A percentile compares a stretch with the other conserved stretches of the same genome.
These are phyloP conservation scores for Ophiocordyceps unilateralis DNA, from an alignment of 2,329 filamentous ascomycete genomes.

Conservation along the genomic window DNA sequence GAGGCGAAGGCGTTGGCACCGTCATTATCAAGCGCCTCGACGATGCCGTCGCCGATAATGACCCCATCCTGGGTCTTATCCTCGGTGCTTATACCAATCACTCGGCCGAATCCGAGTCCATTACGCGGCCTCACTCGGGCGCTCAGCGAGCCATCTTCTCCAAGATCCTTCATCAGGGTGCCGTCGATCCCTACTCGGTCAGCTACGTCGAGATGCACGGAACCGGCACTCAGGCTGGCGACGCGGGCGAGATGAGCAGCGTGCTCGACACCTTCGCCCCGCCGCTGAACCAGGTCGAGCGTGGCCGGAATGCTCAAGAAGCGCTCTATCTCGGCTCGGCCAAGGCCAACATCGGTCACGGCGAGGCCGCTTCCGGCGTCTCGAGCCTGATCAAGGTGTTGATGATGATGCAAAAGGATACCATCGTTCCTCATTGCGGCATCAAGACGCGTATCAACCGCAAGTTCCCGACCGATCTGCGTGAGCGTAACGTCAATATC, in stretches of 20 bases:
- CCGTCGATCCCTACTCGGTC: conserved; percentile 59
- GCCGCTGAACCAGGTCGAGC: conserved; percentile 34
- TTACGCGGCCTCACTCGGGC: conserved; percentile 66
- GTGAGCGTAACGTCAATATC: conserved; percentile 40
- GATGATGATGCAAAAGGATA: conserved; percentile 34
- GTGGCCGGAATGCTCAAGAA: conserved; percentile 19
- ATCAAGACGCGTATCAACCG: conserved; percentile 49
- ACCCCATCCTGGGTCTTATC: conserved; percentile 62
- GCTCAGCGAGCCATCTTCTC: conserved; percentile 51
- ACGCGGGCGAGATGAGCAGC: conserved; percentile 67
- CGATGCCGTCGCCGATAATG: conserved; percentile 60
- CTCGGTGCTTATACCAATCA: conserved; percentile 45
- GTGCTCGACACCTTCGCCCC: conserved; percentile 44
- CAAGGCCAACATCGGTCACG: conserved; percentile 50
- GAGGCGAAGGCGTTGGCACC: conserved; percentile 58
- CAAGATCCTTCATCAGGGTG: conserved; percentile 36
- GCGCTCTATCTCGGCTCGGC: conserved; percentile 45
- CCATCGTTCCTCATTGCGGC: conserved; percentile 48
- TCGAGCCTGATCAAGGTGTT: conserved; percentile 43
- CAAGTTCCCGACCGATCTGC: conserved; percentile 38
- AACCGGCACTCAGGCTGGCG: conserved; percentile 76
- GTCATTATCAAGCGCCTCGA: conserved; percentile 66
- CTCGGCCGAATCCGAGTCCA: conserved; percentile 55
- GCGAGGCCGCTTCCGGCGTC: conserved; percentile 48
- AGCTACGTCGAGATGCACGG: conserved; percentile 86